Base-by-base conservation (phyloP, 225 moss, liverwort and hornwort species). In the Antitrichia curtipendula region DNA sequence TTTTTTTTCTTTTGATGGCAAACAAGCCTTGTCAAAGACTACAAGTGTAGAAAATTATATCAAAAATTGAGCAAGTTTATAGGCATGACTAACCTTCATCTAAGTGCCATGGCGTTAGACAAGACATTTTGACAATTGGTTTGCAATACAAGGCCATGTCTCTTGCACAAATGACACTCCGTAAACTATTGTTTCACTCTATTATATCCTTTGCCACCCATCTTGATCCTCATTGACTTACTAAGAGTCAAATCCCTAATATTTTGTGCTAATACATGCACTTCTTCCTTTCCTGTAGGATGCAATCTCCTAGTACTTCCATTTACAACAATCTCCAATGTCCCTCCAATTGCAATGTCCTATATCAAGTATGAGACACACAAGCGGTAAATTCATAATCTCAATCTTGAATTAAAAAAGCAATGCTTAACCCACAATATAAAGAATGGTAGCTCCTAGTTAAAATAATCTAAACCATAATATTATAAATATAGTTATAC, bases 331-430 rank as follows among this genome's bases (percentile, higher is more conserved):
- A 94, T 94, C 57, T 94, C 93, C 25, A 90, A 8, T 0, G 91
- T 93, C 40, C 93, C 91, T 82, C 93, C 90, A 49, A 34, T 78
- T 83, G 88, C 77, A 31, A 89, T 93, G 41, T 89, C 94, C 91
- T 94, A n/a, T 31, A 49, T 19, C 8, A 83, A 50, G 4, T 61
- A 75, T 41, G 9, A 0, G 13, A 45, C 4, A 52, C 0, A 80
- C 20, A 59, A 34, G 7, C 29, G 5, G 12, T 47, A 19, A 45
- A 21, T 28, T 45, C 3, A 43, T 0, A 70, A 36, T 24, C 6
- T 68, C 38, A 72, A 81, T 49, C 15, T 50, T 57, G 7, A 54
- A 41, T 38, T 12, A 65, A 28, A 3, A n/a, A 73, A 58, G 1
- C 13, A 73, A 18, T 7, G 0, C 28, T 68, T 38, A 34, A 61